Evolutionary conservation across 345 rosid genomes (phyloP), one percentile per base, ranked within the genome.

Genomic region (Pseudoturritis turrita): DNA sequence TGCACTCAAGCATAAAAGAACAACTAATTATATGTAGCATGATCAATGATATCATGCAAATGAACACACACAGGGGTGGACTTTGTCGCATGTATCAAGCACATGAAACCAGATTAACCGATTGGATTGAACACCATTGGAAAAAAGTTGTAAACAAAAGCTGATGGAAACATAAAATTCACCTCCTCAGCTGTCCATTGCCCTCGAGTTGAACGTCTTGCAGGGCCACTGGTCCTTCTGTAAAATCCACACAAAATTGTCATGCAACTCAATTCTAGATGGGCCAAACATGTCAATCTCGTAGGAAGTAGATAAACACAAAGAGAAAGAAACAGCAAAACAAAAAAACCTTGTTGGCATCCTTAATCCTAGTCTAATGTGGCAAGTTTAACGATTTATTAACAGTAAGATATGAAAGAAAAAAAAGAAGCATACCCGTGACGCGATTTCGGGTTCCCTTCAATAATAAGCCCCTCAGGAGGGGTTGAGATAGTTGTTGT

Each of bases 131-230:
- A 41, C 2, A 72, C 9, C 39, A 43, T 3, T 43, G 12, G 6
- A n/a, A 31, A 23, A 17, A 45, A 14, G 8, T 37, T 35, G 18
- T 3, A 33, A 21, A 12, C 0, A 50, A 46, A 68, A 74, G 52
- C 41, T 72, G 45, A 47, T 55, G 3, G 64, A 74, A 62, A 55
- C 39, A 74, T 25, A 52, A 57, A 43, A 9, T n/a, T 53, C 57
- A 95, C 99, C 96, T 95, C 99, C 73, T 95, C 99, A 45, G 99
- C 83, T 61, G 98, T 95, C 99, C 99, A 95, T 70, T 91, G 98
- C 58, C 99, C 99, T 77, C 89, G 94, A 33, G 98, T 89, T 23
- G 99, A 95, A 72, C 99, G 97, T 73, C 98, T 87, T 55, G 97
- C 81, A 33, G 99, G 99, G 77, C 99, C 99, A 82, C 86, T 89